Evolutionary conservation across 176 grass and related monocot species (phyloP), one percentile per base, ranked within the genome.

Genomic region (Oryza officinalis): DNA sequence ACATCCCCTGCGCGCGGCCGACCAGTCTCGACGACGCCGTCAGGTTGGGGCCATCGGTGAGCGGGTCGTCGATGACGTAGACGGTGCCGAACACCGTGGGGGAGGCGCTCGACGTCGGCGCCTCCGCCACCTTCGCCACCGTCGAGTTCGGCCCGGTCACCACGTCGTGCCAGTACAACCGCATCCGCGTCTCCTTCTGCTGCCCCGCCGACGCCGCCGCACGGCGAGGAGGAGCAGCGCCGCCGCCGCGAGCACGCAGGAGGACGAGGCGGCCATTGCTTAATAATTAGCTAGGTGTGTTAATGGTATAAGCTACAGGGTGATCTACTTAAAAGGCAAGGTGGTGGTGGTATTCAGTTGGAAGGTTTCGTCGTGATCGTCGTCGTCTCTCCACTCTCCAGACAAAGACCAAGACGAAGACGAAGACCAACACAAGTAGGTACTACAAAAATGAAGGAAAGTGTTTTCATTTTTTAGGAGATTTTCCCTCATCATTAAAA

Each of bases 151-250:
- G 85, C 0, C 93, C 88, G 75, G 60, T 86, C 75, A 86, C 65
- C 68, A 88, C 75, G 75, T 95, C 90, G 85, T 95, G 93, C 85
- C 87, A 95, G 93, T 71, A 95, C 81, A 95, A 80, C 57, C 83
- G 86, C 22, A 95, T 67, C 17, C 69, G 61, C 27, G 80, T 88
- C 30, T 83, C 73, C 72, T 83, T 90, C 68, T 72, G 13, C 44
- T 15, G 5, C 49, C 15, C 49, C 17, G 49, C 15, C 49, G 49
- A 41, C 23, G 1, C 3, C 4, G 50, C 50, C 35, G 38, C 5
- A 75, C 61, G 14, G 76, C 1, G 0, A 47, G 9, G 10, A 54
- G 43, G 33, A 35, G 33, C 0, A 35, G 33, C 33, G 33, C 33
- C 3, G 28, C 81, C 7, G 67, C 33, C 54, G 54, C 54, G 1